Conservation (phyloP, 2,329 filamentous ascomycete species). For the Aspergillus tamarii region DNA sequence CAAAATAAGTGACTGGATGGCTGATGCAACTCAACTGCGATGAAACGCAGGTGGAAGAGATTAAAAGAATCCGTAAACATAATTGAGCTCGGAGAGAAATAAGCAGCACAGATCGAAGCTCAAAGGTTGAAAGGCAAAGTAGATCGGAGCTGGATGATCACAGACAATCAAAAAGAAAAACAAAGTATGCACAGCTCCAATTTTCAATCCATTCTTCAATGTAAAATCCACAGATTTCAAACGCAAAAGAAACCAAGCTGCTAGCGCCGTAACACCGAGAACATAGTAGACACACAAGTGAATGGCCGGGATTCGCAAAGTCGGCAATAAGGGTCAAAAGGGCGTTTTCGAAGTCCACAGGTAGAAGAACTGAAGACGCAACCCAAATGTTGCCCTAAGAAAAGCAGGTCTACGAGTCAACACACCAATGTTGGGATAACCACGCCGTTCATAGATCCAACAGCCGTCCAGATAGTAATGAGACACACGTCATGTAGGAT, state of each 20-base stretch:
- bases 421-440: constrained; percentile 25
- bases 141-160: constrained; percentile 26
- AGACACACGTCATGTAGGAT: constrained; percentile 10
- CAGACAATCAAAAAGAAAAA: not conserved
- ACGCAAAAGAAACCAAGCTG: constrained; percentile 18
- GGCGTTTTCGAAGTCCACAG: not conserved
- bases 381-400: constrained; percentile 27
- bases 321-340: not conserved
- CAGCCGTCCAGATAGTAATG: constrained; percentile 23
- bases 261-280: constrained; percentile 25
- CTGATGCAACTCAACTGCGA: constrained; percentile 11
- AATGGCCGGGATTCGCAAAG: constrained; percentile 4
- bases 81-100: constrained; percentile 13
- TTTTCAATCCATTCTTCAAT: constrained; percentile 16
- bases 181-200: constrained; percentile 16
- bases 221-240: constrained; percentile 19
- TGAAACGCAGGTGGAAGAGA: constrained; percentile 3
- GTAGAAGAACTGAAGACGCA: constrained; percentile 14
- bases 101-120: constrained; percentile 18
- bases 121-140: constrained; percentile 21
- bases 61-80: constrained; percentile 20
- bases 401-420: constrained; percentile 27
- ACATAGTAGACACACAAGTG: constrained; percentile 18
- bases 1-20: constrained; percentile 24
- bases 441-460: constrained; percentile 27